phyloP scores from a whole-genome alignment of 106 monocot species.

The Dactylorhiza incarnata region DNA sequence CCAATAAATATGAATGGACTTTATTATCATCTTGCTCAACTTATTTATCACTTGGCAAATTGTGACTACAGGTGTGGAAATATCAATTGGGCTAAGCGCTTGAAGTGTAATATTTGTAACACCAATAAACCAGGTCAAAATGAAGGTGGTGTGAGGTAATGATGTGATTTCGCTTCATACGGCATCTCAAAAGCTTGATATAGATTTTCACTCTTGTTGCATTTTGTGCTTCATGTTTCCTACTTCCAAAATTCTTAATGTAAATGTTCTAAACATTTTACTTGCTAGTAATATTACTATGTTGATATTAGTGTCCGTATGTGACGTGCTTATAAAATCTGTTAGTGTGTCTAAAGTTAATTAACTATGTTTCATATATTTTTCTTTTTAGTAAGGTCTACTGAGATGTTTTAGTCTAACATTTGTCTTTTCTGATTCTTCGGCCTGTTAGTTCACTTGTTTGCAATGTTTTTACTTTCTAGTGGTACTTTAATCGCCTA shows the following conservation, averaged over 20 bases:
- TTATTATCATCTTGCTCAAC: background rate
- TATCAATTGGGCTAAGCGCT: constrained; percentile 97
- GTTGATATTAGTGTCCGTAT: background rate
- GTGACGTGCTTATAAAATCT: background rate
- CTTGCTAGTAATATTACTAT: background rate
- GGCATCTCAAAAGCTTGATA: background rate
- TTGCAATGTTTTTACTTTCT: background rate
- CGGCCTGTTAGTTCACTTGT: background rate
- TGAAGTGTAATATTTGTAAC: constrained; percentile 97
- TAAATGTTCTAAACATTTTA: too few relatives aligned
- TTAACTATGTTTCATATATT: background rate
- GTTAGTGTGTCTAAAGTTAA: background rate
- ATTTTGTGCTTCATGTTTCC: background rate
- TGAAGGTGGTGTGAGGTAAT: constrained; percentile 96
- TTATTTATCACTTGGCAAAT: background rate
- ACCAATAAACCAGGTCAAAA: constrained; percentile 97
- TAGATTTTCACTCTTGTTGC: background rate
- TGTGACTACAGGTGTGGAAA: constrained; percentile 80
- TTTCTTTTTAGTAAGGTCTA: background rate
- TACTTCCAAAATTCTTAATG: too few relatives aligned
- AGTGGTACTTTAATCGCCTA: background rate
- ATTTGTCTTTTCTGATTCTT: background rate
- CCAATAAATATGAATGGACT: background rate
- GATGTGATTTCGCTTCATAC: background rate
- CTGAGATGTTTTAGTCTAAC: background rate